These are phyloP conservation scores for Rhizoclosmatium sp. DNA, from an alignment of 192 early-diverging fungal genomes.

Conservation along the genomic window DNA sequence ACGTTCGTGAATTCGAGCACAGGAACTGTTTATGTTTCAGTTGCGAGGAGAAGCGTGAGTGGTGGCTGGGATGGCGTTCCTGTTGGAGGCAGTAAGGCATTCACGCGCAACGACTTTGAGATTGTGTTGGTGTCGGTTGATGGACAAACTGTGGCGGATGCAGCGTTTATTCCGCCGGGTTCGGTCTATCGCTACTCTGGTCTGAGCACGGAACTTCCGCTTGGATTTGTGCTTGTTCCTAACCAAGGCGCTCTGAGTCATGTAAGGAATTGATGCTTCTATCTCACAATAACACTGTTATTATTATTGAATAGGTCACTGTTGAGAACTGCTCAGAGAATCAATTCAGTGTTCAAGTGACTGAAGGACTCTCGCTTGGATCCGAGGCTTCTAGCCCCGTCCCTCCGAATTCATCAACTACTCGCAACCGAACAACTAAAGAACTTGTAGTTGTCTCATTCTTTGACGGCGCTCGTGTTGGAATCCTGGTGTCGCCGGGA, in stretches of 20 bases:
- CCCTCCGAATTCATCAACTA: background rate
- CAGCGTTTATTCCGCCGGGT: background rate
- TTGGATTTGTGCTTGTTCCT: too few species aligned
- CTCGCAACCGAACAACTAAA: background rate
- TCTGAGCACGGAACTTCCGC: too few species aligned
- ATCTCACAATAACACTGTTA: too few species aligned
- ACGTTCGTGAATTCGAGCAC: background rate
- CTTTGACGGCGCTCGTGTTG: conserved; percentile 17
- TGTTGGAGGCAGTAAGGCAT: too few species aligned
- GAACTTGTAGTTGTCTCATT: background rate
- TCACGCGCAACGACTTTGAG: background rate
- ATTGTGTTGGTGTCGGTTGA: background rate
- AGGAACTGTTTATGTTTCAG: background rate
- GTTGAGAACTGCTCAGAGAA: background rate
- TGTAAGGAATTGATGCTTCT: too few species aligned
- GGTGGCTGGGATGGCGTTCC: background rate
- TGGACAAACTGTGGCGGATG: background rate
- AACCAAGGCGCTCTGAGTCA: too few species aligned
- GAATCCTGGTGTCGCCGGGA: background rate
- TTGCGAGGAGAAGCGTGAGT: background rate
- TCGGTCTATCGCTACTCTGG: background rate
- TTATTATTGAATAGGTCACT: too few species aligned
- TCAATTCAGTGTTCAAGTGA: background rate
- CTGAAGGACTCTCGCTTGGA: background rate
- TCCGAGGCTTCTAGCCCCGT: background rate